These are phyloP conservation scores for Hysterangium stoloniferum DNA, from an alignment of 768 basidiomycete genomes.

Conservation along the genomic window DNA sequence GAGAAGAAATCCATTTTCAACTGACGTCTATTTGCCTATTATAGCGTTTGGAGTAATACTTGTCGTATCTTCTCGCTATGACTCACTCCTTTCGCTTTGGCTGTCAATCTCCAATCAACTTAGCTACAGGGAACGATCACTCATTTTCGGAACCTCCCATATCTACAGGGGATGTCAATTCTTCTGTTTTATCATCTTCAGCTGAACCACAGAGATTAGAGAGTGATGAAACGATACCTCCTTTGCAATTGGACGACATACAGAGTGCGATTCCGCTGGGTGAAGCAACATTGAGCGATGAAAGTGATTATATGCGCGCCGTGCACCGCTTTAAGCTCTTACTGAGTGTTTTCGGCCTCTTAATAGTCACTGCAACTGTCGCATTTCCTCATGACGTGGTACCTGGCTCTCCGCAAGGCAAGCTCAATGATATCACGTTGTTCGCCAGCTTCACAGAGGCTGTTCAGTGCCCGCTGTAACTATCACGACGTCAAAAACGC, in stretches of 20 bases:
- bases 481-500: neutral
- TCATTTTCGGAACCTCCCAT: neutral
- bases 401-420: neutral
- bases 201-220: neutral
- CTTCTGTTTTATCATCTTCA: neutral
- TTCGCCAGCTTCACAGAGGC: neutral
- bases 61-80: too few species aligned
- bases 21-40: too few species aligned
- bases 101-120: too few species aligned
- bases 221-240: neutral
- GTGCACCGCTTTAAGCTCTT: too few species aligned
- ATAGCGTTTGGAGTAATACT: too few species aligned
- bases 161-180: too few species aligned
- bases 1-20: too few species aligned
- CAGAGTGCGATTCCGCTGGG: conserved; percentile 1
- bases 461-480: neutral
- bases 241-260: neutral
- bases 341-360: neutral
- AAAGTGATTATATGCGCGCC: conserved; percentile 1
- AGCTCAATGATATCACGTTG: too few species aligned
- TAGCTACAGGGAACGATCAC: too few species aligned
- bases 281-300: neutral
- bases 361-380: neutral
- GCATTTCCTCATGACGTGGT: neutral
- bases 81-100: too few species aligned